Conservation (phyloP, 192 early-diverging fungal species). For the Mycoemilia scoparia region DNA sequence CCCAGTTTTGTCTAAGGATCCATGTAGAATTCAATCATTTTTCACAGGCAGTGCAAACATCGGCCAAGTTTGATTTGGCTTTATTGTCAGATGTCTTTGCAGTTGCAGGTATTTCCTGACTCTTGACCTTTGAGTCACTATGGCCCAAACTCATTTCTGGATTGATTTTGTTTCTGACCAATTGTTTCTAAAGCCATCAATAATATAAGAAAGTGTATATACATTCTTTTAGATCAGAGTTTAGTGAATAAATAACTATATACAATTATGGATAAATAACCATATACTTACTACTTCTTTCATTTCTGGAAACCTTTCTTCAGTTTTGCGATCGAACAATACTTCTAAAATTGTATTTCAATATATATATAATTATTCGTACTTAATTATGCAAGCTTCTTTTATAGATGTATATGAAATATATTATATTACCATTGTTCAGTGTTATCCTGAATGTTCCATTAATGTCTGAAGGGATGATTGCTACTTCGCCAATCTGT, state of each 20-base stretch:
- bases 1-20: no score
- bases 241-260: not conserved
- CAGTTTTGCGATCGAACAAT: slow-evolving; percentile 46
- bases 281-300: slow-evolving; percentile 35
- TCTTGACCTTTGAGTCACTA: slow-evolving; percentile 39
- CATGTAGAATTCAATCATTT: no score
- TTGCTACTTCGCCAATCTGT: slow-evolving; percentile 41
- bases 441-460: slow-evolving; percentile 31
- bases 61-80: no score
- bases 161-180: slow-evolving; percentile 39
- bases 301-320: slow-evolving; percentile 52
- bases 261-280: not conserved
- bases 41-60: no score
- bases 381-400: not conserved
- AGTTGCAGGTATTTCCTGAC: slow-evolving; percentile 6
- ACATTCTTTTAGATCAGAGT: not conserved
- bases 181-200: slow-evolving; percentile 46
- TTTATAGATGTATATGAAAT: slow-evolving; percentile 12
- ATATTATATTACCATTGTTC: slow-evolving; percentile 26
- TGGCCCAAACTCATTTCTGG: slow-evolving; percentile 50
- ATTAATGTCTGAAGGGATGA: slow-evolving; percentile 37
- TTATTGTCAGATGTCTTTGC: no score
- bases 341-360: slow-evolving; percentile 17
- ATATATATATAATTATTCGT: no score
- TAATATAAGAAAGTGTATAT: not conserved